Evolutionary conservation across 2,329 filamentous ascomycete genomes (phyloP).

Genomic region (Moelleriella libera): DNA sequence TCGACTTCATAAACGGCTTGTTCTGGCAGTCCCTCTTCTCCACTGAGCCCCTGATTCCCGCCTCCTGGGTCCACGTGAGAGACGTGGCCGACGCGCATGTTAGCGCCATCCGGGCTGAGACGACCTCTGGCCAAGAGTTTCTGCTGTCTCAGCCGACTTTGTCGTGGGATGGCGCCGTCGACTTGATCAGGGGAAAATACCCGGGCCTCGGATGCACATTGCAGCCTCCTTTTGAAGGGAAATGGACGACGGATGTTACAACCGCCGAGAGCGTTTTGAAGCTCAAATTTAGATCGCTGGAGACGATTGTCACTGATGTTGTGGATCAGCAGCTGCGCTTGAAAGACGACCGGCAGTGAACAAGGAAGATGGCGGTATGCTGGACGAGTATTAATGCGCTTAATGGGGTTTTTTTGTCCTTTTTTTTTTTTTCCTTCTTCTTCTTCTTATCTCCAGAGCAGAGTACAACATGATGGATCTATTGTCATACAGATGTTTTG

Average conservation of each 20-base stretch:
- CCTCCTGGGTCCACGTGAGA: slow-evolving; percentile 4
- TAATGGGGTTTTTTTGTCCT: background rate
- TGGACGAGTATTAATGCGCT: background rate
- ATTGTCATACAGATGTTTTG: no score
- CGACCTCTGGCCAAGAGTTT: background rate
- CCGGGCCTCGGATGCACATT: background rate
- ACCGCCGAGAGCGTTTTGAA: background rate
- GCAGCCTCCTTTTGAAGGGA: background rate
- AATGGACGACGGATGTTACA: background rate
- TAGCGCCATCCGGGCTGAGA: background rate
- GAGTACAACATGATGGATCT: no score
- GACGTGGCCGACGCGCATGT: slow-evolving; percentile 5
- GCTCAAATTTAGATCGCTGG: background rate
- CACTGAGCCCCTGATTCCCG: slow-evolving; percentile 1
- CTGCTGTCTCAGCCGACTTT: background rate
- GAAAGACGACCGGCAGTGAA: background rate
- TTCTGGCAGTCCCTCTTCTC: slow-evolving; percentile 4
- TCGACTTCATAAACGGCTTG: slow-evolving; percentile 5
- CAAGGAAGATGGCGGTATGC: background rate
- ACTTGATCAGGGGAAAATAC: background rate
- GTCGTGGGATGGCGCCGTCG: background rate
- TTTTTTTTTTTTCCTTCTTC: no score
- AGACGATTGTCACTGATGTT: background rate
- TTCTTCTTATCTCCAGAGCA: no score
- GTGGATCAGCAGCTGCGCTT: background rate